Base-by-base conservation (phyloP, 2,329 filamentous ascomycete species). In the Penicillium expansum region DNA sequence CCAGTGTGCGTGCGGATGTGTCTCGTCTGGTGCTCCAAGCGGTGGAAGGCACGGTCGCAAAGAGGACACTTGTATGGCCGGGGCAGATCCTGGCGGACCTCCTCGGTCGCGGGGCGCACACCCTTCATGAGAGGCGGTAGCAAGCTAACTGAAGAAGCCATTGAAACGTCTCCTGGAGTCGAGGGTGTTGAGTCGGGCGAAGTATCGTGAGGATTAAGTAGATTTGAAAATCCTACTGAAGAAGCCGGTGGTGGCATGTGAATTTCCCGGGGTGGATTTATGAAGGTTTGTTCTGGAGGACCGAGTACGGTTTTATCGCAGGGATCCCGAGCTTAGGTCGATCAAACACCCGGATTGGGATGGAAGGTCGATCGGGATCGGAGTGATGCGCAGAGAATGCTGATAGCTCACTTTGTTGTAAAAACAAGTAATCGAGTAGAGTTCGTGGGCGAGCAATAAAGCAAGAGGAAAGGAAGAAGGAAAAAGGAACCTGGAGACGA, bases 31-130 rank as follows among this genome's bases (percentile, higher is more conserved):
- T 97, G 93, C 80, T 97, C 93, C 41, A 99, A 83, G 62, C 94
- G 91, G 82, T 97, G 94, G 79, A 99, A 99, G 59, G 94, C 93
- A 83, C 97, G 96, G 70, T 97, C 93, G 81, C 94, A 99, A 62
- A 99, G 85, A 59, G 93, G 92, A 77, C 93, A 99, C 82, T 97
- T 97, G 86, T 99, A 99, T 0, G 93, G 93, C 55, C 94, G 88
- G 58, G 94, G 94, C 52, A 97, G 85, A 76, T 97, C 93, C 81
- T 82, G 91, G 76, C 76, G 84, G 30, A 71, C 67, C 61, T 75
- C 73, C 70, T 90, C 85, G 57, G 86, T 83, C 63, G 81, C 81
- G 44, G 86, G 84, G 47, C 86, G 71, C 50, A 72, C 67, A 56
- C 75, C 75, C 60, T 75, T 75, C 63, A 77, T 72, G 48, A 78